Evolutionary conservation across 805 yeast genomes (phyloP), one percentile per base, ranked within the genome.

Genomic region (Saccharomyces eubayanus): DNA sequence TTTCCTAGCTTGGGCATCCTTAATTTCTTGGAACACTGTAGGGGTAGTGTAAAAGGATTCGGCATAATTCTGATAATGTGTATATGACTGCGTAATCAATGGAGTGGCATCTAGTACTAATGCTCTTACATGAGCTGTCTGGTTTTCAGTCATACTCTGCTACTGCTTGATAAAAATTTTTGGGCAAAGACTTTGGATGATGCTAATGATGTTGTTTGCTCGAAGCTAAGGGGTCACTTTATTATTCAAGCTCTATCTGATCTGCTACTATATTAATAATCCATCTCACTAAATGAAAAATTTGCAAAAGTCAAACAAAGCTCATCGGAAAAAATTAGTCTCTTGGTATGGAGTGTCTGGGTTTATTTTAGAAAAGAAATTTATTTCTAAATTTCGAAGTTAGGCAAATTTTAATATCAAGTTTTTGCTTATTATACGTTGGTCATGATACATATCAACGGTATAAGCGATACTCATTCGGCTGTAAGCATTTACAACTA

Each of bases 91-190:
- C 1, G 96, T 86, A 61, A 94, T 87, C 60, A 94, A 74, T 5
- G 99, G 99, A 50, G 96, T 94, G 2, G 99, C 98, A 78, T 94
- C 99, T 59, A 94, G 77, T 31, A 89, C 87, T 53, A 95, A 74
- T 1, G 83, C 74, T 57, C 78, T 74, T 30, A 83, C 79, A 55
- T 74, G 76, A 9, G 66, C 59, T 47, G 14, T 47, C 30, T 48
- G 31, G 29, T 52, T 40, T 27, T 52, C 51, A 36, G 54, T 21
- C 57, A 54, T 49, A 36, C 24, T 36, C 9, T 16, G 24, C 24
- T 36, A 48, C 24, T 20, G 36, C 41, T 27, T 10, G 12, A 10
- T 5, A 20, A 45, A 12, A 11, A 14, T 3, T 16, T 16, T 4
- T 36, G 12, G 21, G n/a, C n/a, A 31, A 36, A 36, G 2, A 9